Base-by-base conservation (phyloP, 2,329 filamentous ascomycete species). In the Pezicula rhizophila region DNA sequence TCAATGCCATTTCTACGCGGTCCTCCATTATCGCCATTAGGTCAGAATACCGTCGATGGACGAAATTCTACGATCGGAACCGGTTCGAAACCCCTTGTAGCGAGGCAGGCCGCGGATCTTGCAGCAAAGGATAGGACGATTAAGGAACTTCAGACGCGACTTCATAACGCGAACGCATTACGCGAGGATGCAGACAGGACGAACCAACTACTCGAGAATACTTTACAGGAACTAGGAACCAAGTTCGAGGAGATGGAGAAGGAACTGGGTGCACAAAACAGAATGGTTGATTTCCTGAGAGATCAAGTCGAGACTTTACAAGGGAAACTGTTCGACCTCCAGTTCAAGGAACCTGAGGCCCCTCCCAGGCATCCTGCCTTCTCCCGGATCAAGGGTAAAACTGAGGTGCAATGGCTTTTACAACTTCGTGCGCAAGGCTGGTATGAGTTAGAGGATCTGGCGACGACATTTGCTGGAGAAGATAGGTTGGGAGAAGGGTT, bases 1-100 rank as follows among this genome's bases (percentile, higher is more conserved):
- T 42, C 40, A 26, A 42, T 42, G 40, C 40, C 40, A 11, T 42
- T 42, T 15, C 25, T 42, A 26, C 40, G 40, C 40, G 40, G 40
- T 14, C 40, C 40, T 11, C 40, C 40, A 31, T 31, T 31, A 10
- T 31, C 28, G 28, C 11, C 28, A 31, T 31, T 31, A 10, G 28
- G 28, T 10, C 28, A 31, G 28, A 31, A 31, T 12, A 31, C 8
- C 5, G 8, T 31, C 8, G 28, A 31, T 31, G 28, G 28, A 11
- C 28, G 28, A 31, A 31, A 31, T 12, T 31, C 28, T 31, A 31
- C 28, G 8, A 31, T 31, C 18, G 26, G 12, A 6, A 42, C 40
- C 11, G 25, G 8, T 15, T 42, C 40, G 20, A 42, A 42, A 15
- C 20, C 40, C 2, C 40, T 42, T 15, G 40, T 42, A 5, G 40